Evolutionary conservation across 192 early-diverging fungal species (phyloP).

Genomic region (Coemansia sp.): DNA sequence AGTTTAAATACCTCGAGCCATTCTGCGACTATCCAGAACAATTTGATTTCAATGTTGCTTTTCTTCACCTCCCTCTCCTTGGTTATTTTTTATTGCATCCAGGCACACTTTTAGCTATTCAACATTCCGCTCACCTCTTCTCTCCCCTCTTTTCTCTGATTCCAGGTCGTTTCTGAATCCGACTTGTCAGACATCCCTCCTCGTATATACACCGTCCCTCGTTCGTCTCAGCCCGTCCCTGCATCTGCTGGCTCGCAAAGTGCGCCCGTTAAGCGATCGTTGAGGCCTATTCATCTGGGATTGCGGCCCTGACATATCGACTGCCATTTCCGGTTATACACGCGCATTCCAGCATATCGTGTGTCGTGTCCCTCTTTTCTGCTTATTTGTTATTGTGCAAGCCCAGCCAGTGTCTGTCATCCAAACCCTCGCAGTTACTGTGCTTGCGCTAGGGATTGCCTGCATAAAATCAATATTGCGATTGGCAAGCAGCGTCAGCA

Average conservation of each 20-base stretch:
- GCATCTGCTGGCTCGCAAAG: not conserved
- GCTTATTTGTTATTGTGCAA: not conserved
- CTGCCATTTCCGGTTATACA: slow-evolving; percentile 8
- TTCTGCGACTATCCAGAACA: slow-evolving; percentile 51
- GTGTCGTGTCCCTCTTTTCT: slow-evolving; percentile 2
- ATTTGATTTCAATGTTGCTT: slow-evolving; percentile 52
- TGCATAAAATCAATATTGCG: slow-evolving; percentile 7
- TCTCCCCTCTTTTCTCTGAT: slow-evolving; percentile 1
- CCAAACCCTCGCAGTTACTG: slow-evolving; percentile 1
- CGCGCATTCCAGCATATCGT: not conserved
- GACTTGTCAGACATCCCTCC: not conserved
- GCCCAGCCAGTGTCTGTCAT: not conserved
- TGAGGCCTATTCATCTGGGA: not conserved
- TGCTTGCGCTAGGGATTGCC: not conserved
- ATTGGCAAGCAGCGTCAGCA: slow-evolving; percentile 5
- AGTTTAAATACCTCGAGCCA: slow-evolving; percentile 48
- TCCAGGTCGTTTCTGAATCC: not conserved
- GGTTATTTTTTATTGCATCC: slow-evolving; percentile 3
- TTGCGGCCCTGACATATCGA: not conserved
- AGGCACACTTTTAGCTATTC: slow-evolving; percentile 4
- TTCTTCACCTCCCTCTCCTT: slow-evolving; percentile 24
- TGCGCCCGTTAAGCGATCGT: not conserved
- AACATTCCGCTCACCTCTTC: not conserved
- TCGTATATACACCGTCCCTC: not conserved
- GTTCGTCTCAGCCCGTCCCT: not conserved